Conservation (phyloP, 2,329 filamentous ascomycete genomes). For the Xylaria sp. region DNA sequence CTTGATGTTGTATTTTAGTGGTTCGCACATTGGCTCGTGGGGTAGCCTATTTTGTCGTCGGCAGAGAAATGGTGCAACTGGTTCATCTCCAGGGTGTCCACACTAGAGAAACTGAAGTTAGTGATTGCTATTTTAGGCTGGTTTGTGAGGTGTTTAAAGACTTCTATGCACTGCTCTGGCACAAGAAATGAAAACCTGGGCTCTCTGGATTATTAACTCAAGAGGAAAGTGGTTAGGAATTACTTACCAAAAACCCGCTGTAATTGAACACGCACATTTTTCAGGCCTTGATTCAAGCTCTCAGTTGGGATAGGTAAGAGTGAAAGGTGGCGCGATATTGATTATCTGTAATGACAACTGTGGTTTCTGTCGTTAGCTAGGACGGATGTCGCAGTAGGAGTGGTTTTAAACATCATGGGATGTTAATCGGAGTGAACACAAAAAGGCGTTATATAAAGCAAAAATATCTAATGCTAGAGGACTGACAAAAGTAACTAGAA, state of each 20-base stretch:
- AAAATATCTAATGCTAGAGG: neutral
- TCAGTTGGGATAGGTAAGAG: neutral
- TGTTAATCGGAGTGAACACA: neutral
- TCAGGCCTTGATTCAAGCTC: neutral
- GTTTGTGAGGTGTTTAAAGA: no score
- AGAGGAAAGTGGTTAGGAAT: neutral
- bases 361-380: neutral
- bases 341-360: neutral
- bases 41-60: neutral
- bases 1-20: neutral
- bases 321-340: neutral
- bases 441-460: neutral
- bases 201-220: neutral
- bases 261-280: slow-evolving; percentile 1
- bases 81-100: neutral
- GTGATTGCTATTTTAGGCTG: neutral
- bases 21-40: slow-evolving; percentile 14
- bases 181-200: neutral
- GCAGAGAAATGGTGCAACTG: neutral
- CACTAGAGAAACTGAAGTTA: neutral
- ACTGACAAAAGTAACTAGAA: neutral
- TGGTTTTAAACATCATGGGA: neutral
- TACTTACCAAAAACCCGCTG: neutral
- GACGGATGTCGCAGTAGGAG: neutral
- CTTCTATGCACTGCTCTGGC: neutral